Base-by-base conservation (phyloP, 1,284 basidiomycete species). In the Ustilago trichophora region DNA sequence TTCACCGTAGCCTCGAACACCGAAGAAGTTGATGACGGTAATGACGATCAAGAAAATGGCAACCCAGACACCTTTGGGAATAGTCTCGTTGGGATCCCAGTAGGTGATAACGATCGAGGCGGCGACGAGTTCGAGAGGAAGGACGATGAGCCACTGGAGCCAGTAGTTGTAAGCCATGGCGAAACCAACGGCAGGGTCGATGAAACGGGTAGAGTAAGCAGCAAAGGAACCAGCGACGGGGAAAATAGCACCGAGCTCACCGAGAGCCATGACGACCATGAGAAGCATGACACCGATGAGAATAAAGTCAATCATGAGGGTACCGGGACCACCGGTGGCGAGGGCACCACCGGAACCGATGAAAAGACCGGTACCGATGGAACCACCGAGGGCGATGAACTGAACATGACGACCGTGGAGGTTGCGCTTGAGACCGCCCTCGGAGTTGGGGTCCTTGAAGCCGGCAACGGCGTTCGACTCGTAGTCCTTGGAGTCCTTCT, bases 351-450 rank as follows among this genome's bases (percentile, higher is more conserved):
- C 85, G 16, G 83, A 83, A 59, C 85, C 85, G 60, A 86, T 81
- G 59, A 78, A 81, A 31, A 83, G 72, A 81, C 84, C 85, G 34
- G 85, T 85, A 45, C 85, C 85, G 66, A 85, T 85, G 18, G 82
- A 83, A 33, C 73, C 73, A 50, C 73, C 73, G 22, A 75, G 66
- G 19, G 73, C 73, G 32, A 75, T 75, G 37, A 75, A 71, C 66
- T 79, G 77, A 36, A 79, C 76, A 38, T 79, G 77, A 38, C 77
- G 70, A 18, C 70, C 68, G 4, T 34, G 33, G 19, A 80, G 72
- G 16, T 49, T 40, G 11, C 73, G 70, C 65, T 79, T 80, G 12
- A 79, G 63, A n/a, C 64, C 72, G 11, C 26, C 45, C 3, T 63
- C 55, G 15, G 24, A 37, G 18, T 44, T 31, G 25, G 66, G 49